Evolutionary conservation across 768 basidiomycete species (phyloP), one percentile per base, ranked within the genome.

Genomic region (Tephrocybe sp.): DNA sequence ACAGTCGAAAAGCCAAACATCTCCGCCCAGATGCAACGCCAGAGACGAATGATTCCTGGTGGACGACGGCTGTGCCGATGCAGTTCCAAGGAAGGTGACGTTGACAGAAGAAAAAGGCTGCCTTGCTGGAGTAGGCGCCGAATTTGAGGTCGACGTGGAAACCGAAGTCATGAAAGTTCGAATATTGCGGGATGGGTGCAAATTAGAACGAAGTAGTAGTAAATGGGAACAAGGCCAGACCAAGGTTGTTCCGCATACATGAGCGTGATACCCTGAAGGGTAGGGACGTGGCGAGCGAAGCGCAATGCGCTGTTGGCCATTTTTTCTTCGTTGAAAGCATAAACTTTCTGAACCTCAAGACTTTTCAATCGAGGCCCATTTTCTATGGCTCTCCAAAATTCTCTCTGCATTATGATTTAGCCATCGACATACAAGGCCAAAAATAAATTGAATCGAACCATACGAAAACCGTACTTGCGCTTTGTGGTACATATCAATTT

Each of bases 1-100:
- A 63, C 89, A 91, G 61, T 91, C 89, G 57, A 91, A 91, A 6
- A 91, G 64, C 89, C 89, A 91, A 47, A 88, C 80, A 69, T 87
- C 82, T 15, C 80, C 74, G 15, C 75, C 77, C 9, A 90, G 68
- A 18, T 83, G 78, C 6, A 91, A 59, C 1, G 87, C 83, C 7
- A 84, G 76, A 3, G 88, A 71, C 29, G 89, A 91, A 58, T 90
- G 88, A 58, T 86, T 88, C 46, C 89, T 75, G 0, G 89, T 89
- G 1, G 78, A 75, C 3, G 89, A 90, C 3, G 89, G 89, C 56
- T 86, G 83, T 2, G 88, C 88, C 16, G 89, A 90, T 13, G 87
- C 86, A 1, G 88, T 91, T 18, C 89, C 89, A 19, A 91, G 74
- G 62, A 91, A 91, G 6, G 84, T 88, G 37, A 91, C 64, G 42